A percentile compares a stretch with the other conserved stretches of the same genome.
phyloP scores from a whole-genome alignment of 495 filamentous ascomycete genomes.

The Peziza echinospora region DNA sequence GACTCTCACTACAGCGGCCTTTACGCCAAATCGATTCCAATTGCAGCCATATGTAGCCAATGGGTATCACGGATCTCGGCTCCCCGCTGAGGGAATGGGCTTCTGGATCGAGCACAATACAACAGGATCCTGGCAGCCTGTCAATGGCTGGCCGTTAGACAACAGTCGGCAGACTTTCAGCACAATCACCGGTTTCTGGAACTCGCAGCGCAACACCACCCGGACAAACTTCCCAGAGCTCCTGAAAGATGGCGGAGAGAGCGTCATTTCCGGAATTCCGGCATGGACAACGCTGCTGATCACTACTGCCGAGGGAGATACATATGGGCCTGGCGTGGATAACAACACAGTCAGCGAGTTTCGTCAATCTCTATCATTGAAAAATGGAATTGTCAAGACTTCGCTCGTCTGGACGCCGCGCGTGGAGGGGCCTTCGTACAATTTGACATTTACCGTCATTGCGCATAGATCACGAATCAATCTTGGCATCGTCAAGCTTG shows the following conservation, averaged over 20 bases:
- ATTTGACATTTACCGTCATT: slow-evolving; percentile 23
- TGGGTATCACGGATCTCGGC: slow-evolving; percentile 37
- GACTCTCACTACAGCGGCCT: slow-evolving; percentile 33
- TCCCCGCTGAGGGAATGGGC: slow-evolving; percentile 29
- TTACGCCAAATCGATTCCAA: slow-evolving; percentile 41
- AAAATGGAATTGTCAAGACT: slow-evolving; percentile 40
- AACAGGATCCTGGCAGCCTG: slow-evolving; percentile 26
- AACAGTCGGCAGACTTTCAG: slow-evolving; percentile 45
- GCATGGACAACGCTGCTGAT: slow-evolving; percentile 28
- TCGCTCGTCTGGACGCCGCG: slow-evolving; percentile 43
- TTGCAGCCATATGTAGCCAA: slow-evolving; percentile 43
- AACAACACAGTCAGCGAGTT: slow-evolving; percentile 38
- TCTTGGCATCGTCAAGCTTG: slow-evolving; percentile 27
- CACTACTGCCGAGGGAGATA: slow-evolving; percentile 31
- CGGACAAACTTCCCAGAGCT: slow-evolving; percentile 53
- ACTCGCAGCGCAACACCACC: slow-evolving; percentile 38
- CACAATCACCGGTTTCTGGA: slow-evolving; percentile 53
- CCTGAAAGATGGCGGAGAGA: slow-evolving; percentile 48
- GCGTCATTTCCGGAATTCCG: slow-evolving; percentile 51
- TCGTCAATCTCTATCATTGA: slow-evolving; percentile 39
- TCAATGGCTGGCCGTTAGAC: slow-evolving; percentile 59
- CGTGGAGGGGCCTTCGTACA: neutral
- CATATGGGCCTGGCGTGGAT: slow-evolving; percentile 40
- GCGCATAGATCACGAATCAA: slow-evolving; percentile 24
- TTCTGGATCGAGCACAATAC: slow-evolving; percentile 22